Percentiles rank a stretch among this genome's conserved stretches.
These are phyloP conservation scores for Actinomucor elegans DNA, from an alignment of 371 early-diverging fungal genomes.

Conservation along the genomic window DNA sequence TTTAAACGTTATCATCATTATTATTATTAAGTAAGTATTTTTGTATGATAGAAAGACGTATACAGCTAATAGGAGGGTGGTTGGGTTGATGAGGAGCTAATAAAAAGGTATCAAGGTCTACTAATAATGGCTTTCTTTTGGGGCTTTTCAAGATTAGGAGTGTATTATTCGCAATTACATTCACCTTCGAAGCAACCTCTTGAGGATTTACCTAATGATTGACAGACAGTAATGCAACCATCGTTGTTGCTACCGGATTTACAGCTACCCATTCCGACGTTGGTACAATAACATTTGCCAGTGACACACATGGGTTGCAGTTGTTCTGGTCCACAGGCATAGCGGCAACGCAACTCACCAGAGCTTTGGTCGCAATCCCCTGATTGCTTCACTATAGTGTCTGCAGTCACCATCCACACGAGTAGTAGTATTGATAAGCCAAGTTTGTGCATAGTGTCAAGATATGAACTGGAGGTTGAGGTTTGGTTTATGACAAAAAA, in stretches of 20 bases:
- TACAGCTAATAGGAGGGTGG: too few species aligned
- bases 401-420: too few species aligned
- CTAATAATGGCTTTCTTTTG: too few species aligned
- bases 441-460: too few species aligned
- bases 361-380: conserved; percentile 6
- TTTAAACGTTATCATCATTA: too few species aligned
- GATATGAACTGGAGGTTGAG: too few species aligned
- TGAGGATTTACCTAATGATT: conserved; percentile 6
- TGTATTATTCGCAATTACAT: conserved; percentile 12
- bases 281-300: conserved; percentile 24
- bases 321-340: conserved; percentile 8
- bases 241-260: conserved; percentile 8
- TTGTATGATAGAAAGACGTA: too few species aligned
- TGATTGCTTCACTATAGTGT: conserved; percentile 5
- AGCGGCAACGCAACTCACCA: conserved; percentile 7
- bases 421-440: too few species aligned
- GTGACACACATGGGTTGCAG: conserved; percentile 30
- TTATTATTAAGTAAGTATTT: too few species aligned
- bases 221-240: conserved; percentile 23
- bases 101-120: too few species aligned
- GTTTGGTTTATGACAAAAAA: too few species aligned
- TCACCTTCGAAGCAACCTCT: conserved; percentile 15
- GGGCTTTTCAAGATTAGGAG: background rate
- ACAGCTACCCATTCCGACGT: conserved; percentile 24
- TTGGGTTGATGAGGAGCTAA: too few species aligned